Conservation (phyloP, 371 early-diverging fungal genomes). For the Chytridium lagenaria region DNA sequence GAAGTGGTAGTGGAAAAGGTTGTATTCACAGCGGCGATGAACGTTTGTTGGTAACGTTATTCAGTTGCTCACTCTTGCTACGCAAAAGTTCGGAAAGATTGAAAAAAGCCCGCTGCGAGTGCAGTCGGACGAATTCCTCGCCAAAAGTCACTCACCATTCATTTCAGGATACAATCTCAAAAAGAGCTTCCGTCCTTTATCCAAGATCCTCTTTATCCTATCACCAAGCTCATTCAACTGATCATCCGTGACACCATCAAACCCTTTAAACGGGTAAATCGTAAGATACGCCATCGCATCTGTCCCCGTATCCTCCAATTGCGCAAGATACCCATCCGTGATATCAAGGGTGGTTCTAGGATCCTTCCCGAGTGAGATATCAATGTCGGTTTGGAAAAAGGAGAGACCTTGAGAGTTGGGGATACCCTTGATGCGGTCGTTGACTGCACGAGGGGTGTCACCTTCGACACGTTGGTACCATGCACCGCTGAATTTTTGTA, state of each 20-base stretch:
- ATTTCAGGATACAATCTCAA: too few relatives aligned
- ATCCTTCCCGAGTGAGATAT: constrained; percentile 86
- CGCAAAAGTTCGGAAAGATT: too few relatives aligned
- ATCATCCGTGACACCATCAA: constrained; percentile 31
- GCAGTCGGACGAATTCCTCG: too few relatives aligned
- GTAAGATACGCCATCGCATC: constrained; percentile 44
- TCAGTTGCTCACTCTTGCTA: too few relatives aligned
- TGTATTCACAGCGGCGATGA: too few relatives aligned
- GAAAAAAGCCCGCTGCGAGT: too few relatives aligned
- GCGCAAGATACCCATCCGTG: constrained; percentile 24
- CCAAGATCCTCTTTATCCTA: too few relatives aligned
- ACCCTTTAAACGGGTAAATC: constrained; percentile 46
- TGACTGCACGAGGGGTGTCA: constrained; percentile 38
- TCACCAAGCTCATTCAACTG: too few relatives aligned
- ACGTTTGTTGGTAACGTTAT: too few relatives aligned
- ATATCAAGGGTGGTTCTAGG: constrained; percentile 25
- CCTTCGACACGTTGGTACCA: constrained; percentile 44
- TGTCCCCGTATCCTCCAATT: constrained; percentile 38
- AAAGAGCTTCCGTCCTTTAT: too few relatives aligned
- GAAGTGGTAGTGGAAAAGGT: too few relatives aligned
- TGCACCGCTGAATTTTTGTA: constrained; percentile 33
- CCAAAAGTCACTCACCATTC: too few relatives aligned
- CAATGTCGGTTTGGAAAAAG: constrained; percentile 77
- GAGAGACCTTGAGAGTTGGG: constrained; percentile 30
- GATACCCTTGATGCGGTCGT: constrained; percentile 24